phyloP scores from a whole-genome alignment of 345 rosid species.

The Limnanthes douglasii region DNA sequence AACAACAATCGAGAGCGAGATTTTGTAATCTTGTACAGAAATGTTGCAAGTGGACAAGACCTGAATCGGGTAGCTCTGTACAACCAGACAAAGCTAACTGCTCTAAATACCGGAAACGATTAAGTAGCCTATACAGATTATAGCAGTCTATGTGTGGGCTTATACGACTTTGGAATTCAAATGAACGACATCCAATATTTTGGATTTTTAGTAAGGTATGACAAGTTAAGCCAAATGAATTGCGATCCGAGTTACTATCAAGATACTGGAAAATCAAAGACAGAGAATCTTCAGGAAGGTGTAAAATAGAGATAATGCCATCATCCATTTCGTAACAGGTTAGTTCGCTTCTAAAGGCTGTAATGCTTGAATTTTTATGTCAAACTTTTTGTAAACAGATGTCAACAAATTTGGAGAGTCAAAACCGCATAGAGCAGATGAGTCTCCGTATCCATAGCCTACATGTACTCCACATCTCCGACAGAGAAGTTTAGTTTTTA shows the following conservation, averaged over 20 bases:
- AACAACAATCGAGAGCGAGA: constrained; percentile 58
- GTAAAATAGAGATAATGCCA: constrained; percentile 22
- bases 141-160: constrained; percentile 14
- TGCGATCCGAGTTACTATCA: constrained; percentile 27
- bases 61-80: constrained; percentile 36
- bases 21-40: constrained; percentile 32
- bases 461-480: constrained; percentile 50
- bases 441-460: constrained; percentile 42
- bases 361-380: constrained; percentile 33
- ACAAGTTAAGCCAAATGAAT: constrained; percentile 70
- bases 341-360: constrained; percentile 33
- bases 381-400: constrained; percentile 27
- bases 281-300: constrained; percentile 69
- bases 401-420: constrained; percentile 27
- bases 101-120: constrained; percentile 45
- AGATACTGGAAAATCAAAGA: constrained; percentile 39
- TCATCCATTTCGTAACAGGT: too few species aligned
- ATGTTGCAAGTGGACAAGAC: constrained; percentile 23
- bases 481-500: constrained; percentile 44
- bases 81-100: constrained; percentile 56
- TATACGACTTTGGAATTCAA: constrained; percentile 35
- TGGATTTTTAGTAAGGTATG: constrained; percentile 52
- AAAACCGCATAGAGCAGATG: constrained; percentile 36
- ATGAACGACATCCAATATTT: constrained; percentile 30
- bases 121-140: constrained; percentile 44